Evolutionary conservation across 225 moss, liverwort and hornwort species (phyloP).

Genomic region (Bryum argenteum): DNA sequence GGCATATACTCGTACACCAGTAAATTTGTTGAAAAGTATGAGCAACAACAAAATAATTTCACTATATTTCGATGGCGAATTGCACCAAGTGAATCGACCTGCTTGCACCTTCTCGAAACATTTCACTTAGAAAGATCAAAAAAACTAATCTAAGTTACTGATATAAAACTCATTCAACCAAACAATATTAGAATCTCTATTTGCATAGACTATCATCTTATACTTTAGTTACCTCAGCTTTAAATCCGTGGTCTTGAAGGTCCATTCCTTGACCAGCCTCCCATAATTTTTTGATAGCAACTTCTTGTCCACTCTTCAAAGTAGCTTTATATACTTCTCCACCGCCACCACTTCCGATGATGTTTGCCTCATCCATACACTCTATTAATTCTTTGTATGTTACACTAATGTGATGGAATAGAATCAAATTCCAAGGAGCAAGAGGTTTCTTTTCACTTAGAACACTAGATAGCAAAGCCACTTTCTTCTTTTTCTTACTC

Average conservation of each 20-base stretch:
- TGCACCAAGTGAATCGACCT: constrained; percentile 54
- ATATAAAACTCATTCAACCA: too few relatives aligned
- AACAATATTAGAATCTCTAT: too few relatives aligned
- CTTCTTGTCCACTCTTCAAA: constrained; percentile 28
- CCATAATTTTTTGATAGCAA: constrained; percentile 65
- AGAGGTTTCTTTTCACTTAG: not conserved
- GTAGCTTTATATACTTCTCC: constrained; percentile 52
- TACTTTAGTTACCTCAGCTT: constrained; percentile 50
- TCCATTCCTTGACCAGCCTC: constrained; percentile 36
- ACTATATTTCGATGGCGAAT: constrained; percentile 60
- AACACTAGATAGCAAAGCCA: accelerated
- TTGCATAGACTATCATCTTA: not conserved
- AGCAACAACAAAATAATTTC: constrained; percentile 57
- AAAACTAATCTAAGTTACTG: not conserved
- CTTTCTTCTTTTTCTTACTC: not conserved
- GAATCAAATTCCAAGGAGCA: constrained; percentile 42
- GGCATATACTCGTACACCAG: constrained; percentile 63
- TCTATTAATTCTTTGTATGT: constrained; percentile 45
- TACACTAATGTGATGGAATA: constrained; percentile 40
- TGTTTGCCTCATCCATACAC: constrained; percentile 36
- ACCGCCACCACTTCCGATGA: constrained; percentile 50
- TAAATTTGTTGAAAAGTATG: constrained; percentile 47
- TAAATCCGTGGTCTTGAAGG: constrained; percentile 52
- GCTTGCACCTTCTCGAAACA: constrained; percentile 25
- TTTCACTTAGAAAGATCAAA: not conserved